Conservation (phyloP, 2,329 filamentous ascomycete genomes). For the Tolypocladium ophioglossoides region DNA sequence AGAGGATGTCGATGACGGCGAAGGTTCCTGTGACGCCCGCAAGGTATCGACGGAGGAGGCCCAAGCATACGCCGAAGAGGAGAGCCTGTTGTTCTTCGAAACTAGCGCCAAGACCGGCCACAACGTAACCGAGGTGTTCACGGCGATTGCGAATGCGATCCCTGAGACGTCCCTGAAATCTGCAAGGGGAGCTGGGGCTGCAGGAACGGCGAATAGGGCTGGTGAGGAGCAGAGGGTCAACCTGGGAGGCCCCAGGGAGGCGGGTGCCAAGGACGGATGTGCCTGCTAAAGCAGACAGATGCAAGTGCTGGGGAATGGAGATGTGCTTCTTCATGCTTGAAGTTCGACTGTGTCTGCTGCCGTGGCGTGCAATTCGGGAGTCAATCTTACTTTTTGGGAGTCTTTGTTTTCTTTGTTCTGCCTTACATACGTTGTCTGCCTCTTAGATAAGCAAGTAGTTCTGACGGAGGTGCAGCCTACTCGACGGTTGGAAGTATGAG, state of each 20-base stretch:
- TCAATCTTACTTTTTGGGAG: constrained; percentile 8
- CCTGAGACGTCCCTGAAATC: constrained; percentile 95
- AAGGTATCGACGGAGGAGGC: constrained; percentile 89
- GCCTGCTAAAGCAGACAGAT: constrained; percentile 52
- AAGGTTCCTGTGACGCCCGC: constrained; percentile 62
- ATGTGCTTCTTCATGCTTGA: constrained; percentile 1
- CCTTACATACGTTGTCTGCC: constrained; percentile 5
- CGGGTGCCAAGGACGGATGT: constrained; percentile 79
- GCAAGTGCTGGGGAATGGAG: not conserved
- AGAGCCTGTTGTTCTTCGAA: constrained; percentile 91
- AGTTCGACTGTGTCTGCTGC: constrained; percentile 6
- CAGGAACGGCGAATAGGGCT: constrained; percentile 46
- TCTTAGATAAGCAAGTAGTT: constrained; percentile 1
- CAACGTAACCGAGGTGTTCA: constrained; percentile 94
- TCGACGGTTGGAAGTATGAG: not conserved
- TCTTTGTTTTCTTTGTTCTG: constrained; percentile 6
- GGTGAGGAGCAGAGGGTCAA: constrained; percentile 71
- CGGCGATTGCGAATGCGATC: constrained; percentile 95
- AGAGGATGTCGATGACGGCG: constrained; percentile 44
- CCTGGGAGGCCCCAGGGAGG: constrained; percentile 61
- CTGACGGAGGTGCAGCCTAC: not conserved
- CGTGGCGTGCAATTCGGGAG: constrained; percentile 10
- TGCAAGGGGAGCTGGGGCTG: constrained; percentile 60
- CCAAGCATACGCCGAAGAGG: constrained; percentile 87
- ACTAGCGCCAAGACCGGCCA: constrained; percentile 93